Base-by-base conservation (phyloP, 176 grass and related monocot species). In the Juncus effusus region DNA sequence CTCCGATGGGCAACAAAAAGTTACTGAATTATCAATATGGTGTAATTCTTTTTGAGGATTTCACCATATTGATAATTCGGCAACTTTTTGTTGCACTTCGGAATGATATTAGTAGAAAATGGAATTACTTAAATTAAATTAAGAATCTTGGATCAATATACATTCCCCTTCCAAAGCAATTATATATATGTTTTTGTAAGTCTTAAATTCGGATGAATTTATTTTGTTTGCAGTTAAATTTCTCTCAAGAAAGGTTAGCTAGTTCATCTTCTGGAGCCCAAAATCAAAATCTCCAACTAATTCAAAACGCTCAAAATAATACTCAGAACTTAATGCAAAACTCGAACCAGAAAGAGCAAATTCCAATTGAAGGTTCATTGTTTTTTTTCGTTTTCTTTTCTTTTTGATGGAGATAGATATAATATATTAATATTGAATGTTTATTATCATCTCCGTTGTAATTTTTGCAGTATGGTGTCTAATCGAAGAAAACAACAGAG, bases 401-500 rank as follows among this genome's bases (percentile, higher is more conserved):
- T 59, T 2, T 40, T 70, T 70, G 8, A 14, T 70, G 28, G 36
- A 40, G 54, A 57, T 42, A 3, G 36, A 39, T 56, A 56, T 38
- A 59, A 72, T 38, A 54, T 53, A 38, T 10, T 54, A 16, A n/a
- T 47, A 6, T 37, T 40, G 35, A 4, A 52, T 13, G 10, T 36
- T 4, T 56, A 54, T 59, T 59, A 14, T 45, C 41, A 57, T 11
- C 13, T 71, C 1, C 57, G 12, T 3, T 71, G 55, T 16, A 12
- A 55, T 2, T 36, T 44, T 8, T 16, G 42, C 56, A 71, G 68
- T 75, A 51, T 61, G 60, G 55, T 28, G 45, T 19, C 16, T 63
- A 14, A 42, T 75, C 0, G 58, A 75, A 63, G 60, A 75, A 75
- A 75, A 75, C 49, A 41, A 54, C 11, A 63, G 16, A 75, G 45